Evolutionary conservation across 2,329 filamentous ascomycete species (phyloP).

Genomic region (Phyllosticta paracitricarpa): DNA sequence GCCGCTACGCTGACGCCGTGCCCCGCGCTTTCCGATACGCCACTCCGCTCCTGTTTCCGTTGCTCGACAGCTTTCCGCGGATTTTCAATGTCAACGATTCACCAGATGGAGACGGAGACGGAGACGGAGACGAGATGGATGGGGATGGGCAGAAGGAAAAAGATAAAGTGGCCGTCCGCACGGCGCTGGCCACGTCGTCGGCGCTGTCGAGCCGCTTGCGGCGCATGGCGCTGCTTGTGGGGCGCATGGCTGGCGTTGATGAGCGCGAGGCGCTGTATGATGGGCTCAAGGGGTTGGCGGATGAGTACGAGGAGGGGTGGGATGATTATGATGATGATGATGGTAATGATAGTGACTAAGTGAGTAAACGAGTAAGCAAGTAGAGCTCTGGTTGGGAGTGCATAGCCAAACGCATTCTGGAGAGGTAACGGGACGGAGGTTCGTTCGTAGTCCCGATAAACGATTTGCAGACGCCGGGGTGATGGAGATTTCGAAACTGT

Average conservation of each 20-base stretch:
- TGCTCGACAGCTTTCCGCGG: slow-evolving; percentile 73
- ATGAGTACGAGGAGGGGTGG: slow-evolving; percentile 86
- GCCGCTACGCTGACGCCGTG: background rate
- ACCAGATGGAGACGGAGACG: too few relatives aligned
- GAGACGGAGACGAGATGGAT: background rate
- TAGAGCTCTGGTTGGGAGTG: too few relatives aligned
- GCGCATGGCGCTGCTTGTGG: slow-evolving; percentile 52
- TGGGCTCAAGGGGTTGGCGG: slow-evolving; percentile 68
- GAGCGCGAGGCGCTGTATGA: slow-evolving; percentile 80
- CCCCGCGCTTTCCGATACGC: slow-evolving; percentile 34
- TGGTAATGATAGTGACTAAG: slow-evolving; percentile 8
- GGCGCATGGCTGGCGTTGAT: slow-evolving; percentile 56
- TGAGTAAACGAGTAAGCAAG: background rate
- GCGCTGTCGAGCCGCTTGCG: slow-evolving; percentile 61
- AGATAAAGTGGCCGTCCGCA: slow-evolving; percentile 27
- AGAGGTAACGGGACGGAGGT: too few relatives aligned
- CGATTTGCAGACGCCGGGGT: too few relatives aligned
- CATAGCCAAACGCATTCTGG: too few relatives aligned
- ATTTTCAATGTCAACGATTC: slow-evolving; percentile 49
- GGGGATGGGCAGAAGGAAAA: background rate
- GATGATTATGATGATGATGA: slow-evolving; percentile 55
- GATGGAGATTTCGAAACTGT: too few relatives aligned
- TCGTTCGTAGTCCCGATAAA: too few relatives aligned
- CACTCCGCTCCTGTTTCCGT: slow-evolving; percentile 54
- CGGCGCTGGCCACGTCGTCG: slow-evolving; percentile 62